phyloP scores from a whole-genome alignment of 257 asterid genomes.

The Capsicum chinense region DNA sequence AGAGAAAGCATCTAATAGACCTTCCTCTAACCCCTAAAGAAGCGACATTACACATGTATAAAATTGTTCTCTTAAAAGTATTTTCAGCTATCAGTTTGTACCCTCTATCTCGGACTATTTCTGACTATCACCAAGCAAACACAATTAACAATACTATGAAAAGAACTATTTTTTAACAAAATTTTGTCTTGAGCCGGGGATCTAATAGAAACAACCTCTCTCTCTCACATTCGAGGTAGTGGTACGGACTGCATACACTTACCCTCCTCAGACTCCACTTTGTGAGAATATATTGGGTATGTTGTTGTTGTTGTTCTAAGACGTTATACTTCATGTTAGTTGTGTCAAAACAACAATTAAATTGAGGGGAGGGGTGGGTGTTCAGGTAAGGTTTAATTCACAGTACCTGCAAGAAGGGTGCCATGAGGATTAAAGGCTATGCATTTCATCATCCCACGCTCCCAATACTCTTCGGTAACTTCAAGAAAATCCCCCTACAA shows the following conservation, averaged over 20 bases:
- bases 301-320: no score
- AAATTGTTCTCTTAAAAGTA: not conserved
- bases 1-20: not conserved
- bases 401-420: conserved; percentile 87
- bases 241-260: no score
- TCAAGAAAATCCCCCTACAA: conserved; percentile 93
- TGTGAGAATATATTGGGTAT: no score
- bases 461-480: conserved; percentile 89
- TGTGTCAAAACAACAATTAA: not conserved
- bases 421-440: conserved; percentile 90
- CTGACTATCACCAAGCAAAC: not conserved
- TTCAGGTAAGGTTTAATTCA: not conserved
- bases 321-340: no score
- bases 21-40: not conserved
- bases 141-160: not conserved
- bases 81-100: not conserved
- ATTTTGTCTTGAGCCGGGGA: no score
- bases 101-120: not conserved
- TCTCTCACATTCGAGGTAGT: not conserved
- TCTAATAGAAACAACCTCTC: no score
- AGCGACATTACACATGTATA: not conserved
- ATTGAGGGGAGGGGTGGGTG: not conserved
- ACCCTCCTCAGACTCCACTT: no score
- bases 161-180: not conserved
- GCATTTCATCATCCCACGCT: conserved; percentile 78